Conservation (phyloP, 352 stramenopile species). For the Thraustochytrium sp. region DNA sequence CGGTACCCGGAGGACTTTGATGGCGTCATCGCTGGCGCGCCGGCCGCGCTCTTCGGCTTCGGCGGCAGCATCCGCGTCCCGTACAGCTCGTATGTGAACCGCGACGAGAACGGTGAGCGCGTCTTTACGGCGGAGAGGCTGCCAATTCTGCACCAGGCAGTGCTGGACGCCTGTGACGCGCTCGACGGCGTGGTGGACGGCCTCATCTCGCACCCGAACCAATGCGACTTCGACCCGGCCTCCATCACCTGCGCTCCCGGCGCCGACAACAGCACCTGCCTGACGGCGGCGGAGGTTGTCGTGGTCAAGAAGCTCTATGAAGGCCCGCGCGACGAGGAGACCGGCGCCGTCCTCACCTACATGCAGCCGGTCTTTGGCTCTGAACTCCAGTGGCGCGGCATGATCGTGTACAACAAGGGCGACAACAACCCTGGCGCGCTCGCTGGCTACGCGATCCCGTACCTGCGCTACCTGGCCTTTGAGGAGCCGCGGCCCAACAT, state of each 20-base stretch:
- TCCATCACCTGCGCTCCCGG: not conserved
- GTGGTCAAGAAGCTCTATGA: not conserved
- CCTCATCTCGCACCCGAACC: not conserved
- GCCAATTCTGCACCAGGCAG: not conserved
- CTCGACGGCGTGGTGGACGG: not conserved
- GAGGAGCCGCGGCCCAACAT: not conserved
- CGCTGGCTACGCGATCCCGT: not conserved
- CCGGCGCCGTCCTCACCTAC: not conserved
- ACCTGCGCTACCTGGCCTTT: not conserved
- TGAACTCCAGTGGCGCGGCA: not conserved
- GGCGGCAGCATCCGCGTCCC: not conserved
- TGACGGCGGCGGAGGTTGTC: not conserved
- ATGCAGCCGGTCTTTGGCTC: not conserved
- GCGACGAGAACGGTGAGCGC: not conserved
- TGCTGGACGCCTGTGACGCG: not conserved
- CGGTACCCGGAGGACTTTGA: not conserved
- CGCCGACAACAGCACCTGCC: not conserved
- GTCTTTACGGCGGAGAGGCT: not conserved
- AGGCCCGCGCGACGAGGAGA: not conserved
- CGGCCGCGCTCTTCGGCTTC: not conserved
- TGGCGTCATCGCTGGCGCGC: not conserved
- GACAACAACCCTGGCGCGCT: not conserved
- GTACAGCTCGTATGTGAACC: not conserved
- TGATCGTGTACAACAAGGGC: not conserved
- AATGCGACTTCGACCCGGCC: not conserved